Conservation (phyloP, 1,284 basidiomycete genomes). For the Leucoagaricus sp. region DNA sequence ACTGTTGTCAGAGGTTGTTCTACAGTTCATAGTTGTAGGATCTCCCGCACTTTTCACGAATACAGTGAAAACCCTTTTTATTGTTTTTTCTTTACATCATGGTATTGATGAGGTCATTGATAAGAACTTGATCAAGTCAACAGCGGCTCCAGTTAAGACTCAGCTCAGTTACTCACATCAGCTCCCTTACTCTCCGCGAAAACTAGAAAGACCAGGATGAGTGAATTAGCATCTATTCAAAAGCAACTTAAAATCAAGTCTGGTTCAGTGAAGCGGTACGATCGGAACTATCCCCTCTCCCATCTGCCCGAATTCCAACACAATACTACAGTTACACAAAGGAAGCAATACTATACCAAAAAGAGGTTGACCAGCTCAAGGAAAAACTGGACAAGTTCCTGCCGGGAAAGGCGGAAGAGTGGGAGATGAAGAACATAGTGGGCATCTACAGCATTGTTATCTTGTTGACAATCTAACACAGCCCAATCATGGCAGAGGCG, state of each 20-base stretch:
- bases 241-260: conserved; percentile 83
- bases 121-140: background rate
- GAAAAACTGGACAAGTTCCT: conserved; percentile 64
- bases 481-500: conserved; percentile 48
- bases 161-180: too few relatives aligned
- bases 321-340: conserved; percentile 62
- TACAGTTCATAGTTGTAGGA: conserved; percentile 11
- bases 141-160: background rate
- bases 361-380: conserved; percentile 66
- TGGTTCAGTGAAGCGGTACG: conserved; percentile 70
- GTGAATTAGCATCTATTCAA: conserved; percentile 48
- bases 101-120: conserved; percentile 8
- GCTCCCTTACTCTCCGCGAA: too few relatives aligned
- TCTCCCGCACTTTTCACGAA: conserved; percentile 11
- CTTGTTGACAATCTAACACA: background rate
- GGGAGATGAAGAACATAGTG: conserved; percentile 82
- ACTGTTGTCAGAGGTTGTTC: conserved; percentile 16
- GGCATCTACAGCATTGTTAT: conserved; percentile 26
- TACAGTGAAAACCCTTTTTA: conserved; percentile 15
- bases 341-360: conserved; percentile 68
- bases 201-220: too few relatives aligned
- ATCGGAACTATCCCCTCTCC: background rate
- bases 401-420: conserved; percentile 69
- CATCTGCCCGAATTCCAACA: conserved; percentile 7
- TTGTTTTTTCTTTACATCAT: conserved; percentile 4